Base-by-base conservation (phyloP, 768 basidiomycete genomes). In the Cystofilobasidium bisporidii region DNA sequence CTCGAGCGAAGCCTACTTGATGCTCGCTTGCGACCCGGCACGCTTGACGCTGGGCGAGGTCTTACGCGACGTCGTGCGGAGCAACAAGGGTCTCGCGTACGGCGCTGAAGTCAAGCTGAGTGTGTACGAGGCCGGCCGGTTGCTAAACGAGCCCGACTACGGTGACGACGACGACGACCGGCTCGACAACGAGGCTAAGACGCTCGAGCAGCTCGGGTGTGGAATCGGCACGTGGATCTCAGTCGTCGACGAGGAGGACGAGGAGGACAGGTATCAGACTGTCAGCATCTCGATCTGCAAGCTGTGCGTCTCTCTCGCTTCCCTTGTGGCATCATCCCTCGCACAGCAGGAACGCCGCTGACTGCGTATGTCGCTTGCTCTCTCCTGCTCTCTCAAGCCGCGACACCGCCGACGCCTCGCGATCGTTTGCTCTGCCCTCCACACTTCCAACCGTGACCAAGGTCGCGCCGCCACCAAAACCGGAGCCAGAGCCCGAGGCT, bases 61-160 rank as follows among this genome's bases (percentile, higher is more conserved):
- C 12, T 82, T 96, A 8, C 78, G 81, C 43, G 84, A 84, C 0
- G 77, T 91, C 6, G 78, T 92, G 38, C 64, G 72, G 28, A 73
- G 80, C 74, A 79, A 78, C 4, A 73, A 75, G 56, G 74, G 80
- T n/a, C 36, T 74, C 15, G 71, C 65, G 2, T 72, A 69, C 20
- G 72, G 71, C 18, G 64, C 71, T 36, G 86, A 88, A 55, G 84
- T 33, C 20, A 64, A 64, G 63, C 32, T 92, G 15, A 87, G 84
- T 71, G 87, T 93, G 41, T 89, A 86, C 72, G 90, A 97, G 76
- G 91, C 88, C 57, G 86, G 87, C 72, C 82, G 92, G 53, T 77
- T 99, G 55, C 78, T 99, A 64, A 87, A 85, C 71, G 96, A 98
- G 73, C 90, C 91, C 10, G 94, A 98, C 74, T 94, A 88, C 82